Conservation (phyloP, 2,329 filamentous ascomycete species). For the Graphilbum fragrans region DNA sequence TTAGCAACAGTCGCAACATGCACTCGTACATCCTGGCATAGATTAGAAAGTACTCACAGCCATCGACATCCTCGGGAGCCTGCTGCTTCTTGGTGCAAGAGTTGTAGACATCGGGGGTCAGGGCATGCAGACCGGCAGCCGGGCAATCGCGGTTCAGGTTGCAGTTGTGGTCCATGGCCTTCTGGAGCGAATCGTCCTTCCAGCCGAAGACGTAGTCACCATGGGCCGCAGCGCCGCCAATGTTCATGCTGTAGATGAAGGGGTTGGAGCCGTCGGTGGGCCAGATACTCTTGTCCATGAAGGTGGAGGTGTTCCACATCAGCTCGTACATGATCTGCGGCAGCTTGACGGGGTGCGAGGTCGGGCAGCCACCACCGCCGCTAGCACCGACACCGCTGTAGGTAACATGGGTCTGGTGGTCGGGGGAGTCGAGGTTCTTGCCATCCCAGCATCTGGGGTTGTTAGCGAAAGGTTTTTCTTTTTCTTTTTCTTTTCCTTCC, state of each 20-base stretch:
- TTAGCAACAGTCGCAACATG: background rate
- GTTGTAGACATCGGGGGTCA: conserved; percentile 31
- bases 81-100: conserved; percentile 32
- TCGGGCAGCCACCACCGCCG: conserved; percentile 11
- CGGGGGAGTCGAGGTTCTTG: conserved; percentile 27
- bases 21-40: background rate
- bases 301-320: conserved; percentile 31
- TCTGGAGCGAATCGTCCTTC: conserved; percentile 35
- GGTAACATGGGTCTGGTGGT: conserved; percentile 20
- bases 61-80: conserved; percentile 34
- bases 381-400: conserved; percentile 28
- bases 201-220: conserved; percentile 41
- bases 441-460: conserved; percentile 29
- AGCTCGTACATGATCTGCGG: conserved; percentile 37
- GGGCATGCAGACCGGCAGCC: conserved; percentile 29
- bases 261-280: conserved; percentile 28
- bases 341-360: conserved; percentile 31
- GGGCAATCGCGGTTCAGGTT: conserved; percentile 32
- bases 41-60: conserved; percentile 23
- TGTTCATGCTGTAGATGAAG: conserved; percentile 31
- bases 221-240: conserved; percentile 33
- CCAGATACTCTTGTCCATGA: conserved; percentile 29
- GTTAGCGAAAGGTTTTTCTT: background rate
- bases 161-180: conserved; percentile 32
- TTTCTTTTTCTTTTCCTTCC: too few species aligned